Evolutionary conservation across 1,284 basidiomycete species (phyloP), one percentile per base, ranked within the genome.

Genomic region (Tilletia caries): DNA sequence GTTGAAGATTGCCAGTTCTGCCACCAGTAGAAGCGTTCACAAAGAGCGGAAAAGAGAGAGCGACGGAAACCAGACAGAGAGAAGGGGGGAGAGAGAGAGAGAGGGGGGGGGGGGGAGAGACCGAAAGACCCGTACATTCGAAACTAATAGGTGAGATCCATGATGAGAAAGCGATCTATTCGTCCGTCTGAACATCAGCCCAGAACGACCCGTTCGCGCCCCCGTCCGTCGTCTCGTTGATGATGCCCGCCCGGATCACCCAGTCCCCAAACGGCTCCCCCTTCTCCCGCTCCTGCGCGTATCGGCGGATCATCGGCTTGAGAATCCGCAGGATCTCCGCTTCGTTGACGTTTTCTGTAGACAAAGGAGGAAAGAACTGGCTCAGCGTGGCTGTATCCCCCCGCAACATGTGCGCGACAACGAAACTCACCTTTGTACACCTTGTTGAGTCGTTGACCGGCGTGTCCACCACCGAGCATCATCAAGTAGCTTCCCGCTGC

Each of bases 241-340:
- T 81, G 71, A 82, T 69, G 29, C 80, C 81, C 0, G 76, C 77
- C 15, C 81, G 71, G 74, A 98, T 91, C 54, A 94, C 93, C 84
- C 91, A 98, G 85, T 98, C 96, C 60, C 95, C 96, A 79, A 98
- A 98, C 71, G 86, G 89, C 85, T 98, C 95, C 66, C 92, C 93
- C n/a, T 92, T 89, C 32, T 87, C 85, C 67, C 95, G 87, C 84
- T 98, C 94, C 41, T 91, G 86, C 2, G 95, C 93, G 83, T 94
- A 98, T 72, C 88, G 88, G 84, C 92, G 93, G 86, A 98, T 95
- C 90, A 98, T 93, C 0, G 93, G 92, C 73, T 85, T 83, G 58
- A 98, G 88, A 77, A 95, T 95, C 5, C 89, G 89, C 65, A 98
- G 86, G 75, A 98, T 98, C 85, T 98, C 95, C 3, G 91, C 91